phyloP scores from a whole-genome alignment of 108 stramenopile species.

The Skeletonema tropicum region DNA sequence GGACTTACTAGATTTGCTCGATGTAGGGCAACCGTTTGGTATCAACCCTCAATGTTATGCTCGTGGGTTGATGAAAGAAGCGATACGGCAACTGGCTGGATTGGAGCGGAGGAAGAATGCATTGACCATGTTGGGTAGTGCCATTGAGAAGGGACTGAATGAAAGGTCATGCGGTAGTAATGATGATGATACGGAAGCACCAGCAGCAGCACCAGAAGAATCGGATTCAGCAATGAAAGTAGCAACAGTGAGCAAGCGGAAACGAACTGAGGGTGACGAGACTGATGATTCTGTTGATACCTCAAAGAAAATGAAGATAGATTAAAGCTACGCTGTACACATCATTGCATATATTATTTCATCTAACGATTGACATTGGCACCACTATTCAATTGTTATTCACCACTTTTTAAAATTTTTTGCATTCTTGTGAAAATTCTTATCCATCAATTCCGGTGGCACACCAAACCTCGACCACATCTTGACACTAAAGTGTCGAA shows the following conservation, averaged over 20 bases:
- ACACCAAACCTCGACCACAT: slow-evolving; percentile 90
- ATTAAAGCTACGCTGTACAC: background rate
- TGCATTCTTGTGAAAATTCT: slow-evolving; percentile 61
- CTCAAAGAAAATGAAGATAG: slow-evolving; percentile 5
- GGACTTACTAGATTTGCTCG: slow-evolving; percentile 83
- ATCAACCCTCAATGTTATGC: slow-evolving; percentile 85
- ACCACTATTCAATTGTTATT: no score
- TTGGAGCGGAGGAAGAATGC: slow-evolving; percentile 75
- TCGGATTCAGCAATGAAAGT: background rate
- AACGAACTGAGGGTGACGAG: slow-evolving; percentile 13
- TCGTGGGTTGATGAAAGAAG: slow-evolving; percentile 69
- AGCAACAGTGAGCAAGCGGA: slow-evolving; percentile 12
- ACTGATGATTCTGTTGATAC: background rate
- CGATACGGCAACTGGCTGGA: slow-evolving; percentile 73
- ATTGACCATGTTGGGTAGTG: slow-evolving; percentile 68
- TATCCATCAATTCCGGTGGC: slow-evolving; percentile 83
- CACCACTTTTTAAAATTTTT: slow-evolving; percentile 83
- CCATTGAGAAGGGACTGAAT: slow-evolving; percentile 64
- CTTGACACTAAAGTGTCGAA: slow-evolving; percentile 87
- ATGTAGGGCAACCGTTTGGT: slow-evolving; percentile 59
- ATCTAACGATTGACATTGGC: no score
- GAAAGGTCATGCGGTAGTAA: background rate
- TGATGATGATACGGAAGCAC: background rate
- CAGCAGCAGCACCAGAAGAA: slow-evolving; percentile 10
- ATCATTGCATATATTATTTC: background rate